phyloP scores from a whole-genome alignment of 108 stramenopile genomes.

The Discostella pseudostelligera region DNA sequence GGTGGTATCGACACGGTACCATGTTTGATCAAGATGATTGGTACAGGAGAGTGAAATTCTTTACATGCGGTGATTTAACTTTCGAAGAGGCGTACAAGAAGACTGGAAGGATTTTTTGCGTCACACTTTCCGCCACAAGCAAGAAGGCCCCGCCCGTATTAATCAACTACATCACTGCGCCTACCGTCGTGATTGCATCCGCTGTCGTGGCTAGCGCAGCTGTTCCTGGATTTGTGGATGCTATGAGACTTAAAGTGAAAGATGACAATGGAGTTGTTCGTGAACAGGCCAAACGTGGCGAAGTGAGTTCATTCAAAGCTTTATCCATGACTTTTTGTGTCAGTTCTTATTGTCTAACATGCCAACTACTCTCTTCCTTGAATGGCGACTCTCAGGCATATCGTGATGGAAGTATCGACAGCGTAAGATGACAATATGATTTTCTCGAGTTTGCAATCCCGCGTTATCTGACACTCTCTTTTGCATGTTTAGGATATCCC shows the following conservation, averaged over 20 bases:
- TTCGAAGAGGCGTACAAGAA: conserved; percentile 97
- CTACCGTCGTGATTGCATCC: conserved; percentile 92
- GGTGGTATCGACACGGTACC: conserved; percentile 52
- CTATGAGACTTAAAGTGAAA: conserved; percentile 81
- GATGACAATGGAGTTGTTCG: conserved; percentile 75
- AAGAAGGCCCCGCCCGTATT: conserved; percentile 92
- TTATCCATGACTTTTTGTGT: conserved; percentile 2
- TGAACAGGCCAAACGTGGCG: conserved; percentile 46
- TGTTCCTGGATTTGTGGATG: conserved; percentile 93
- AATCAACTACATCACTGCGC: conserved; percentile 94
- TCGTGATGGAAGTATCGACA: conserved; percentile 86
- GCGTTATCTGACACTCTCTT: neutral
- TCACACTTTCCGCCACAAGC: conserved; percentile 90
- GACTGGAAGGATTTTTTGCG: conserved; percentile 95
- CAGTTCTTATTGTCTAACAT: conserved; percentile 22
- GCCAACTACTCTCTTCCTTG: conserved; percentile 32
- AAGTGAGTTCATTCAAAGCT: conserved; percentile 14
- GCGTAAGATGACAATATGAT: neutral
- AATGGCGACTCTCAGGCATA: conserved; percentile 21
- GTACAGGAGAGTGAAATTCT: conserved; percentile 66
- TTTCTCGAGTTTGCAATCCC: neutral
- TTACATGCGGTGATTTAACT: conserved; percentile 87
- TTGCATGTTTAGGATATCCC: conserved; percentile 76
- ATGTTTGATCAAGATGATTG: conserved; percentile 80
- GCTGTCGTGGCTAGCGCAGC: conserved; percentile 87